Evolutionary conservation across 768 basidiomycete genomes (phyloP), one percentile per base, ranked within the genome.

Genomic region (Serpula lacrymans): DNA sequence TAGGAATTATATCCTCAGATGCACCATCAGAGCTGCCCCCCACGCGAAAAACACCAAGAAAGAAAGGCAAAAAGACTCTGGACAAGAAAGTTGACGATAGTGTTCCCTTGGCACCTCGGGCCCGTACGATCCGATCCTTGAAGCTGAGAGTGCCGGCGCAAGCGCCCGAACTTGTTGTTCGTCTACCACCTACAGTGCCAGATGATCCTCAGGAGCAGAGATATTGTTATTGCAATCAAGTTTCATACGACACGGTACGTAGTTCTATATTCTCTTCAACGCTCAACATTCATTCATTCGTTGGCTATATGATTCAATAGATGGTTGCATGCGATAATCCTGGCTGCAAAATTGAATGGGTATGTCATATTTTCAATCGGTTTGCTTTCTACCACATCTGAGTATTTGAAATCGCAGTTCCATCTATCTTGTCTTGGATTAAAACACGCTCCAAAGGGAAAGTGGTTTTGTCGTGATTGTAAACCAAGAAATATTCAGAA

Each of bases 261-360:
- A n/a, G 11, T 33, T 33, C 6, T 18, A 33, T 33, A 7, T 8
- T 33, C 8, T 6, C 14, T 33, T 6, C 31, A 33, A 6, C 20
- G n/a, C 31, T 42, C 22, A 11, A 14, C 28, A 13, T 43, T 45
- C 30, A 29, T 36, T n/a, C 11, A 30, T 26, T 34, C 20, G n/a
- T 27, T 34, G 13, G 37, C 10, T 32, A 6, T 32, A 30, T 6
- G 25, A 23, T 53, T 42, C 18, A 35, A 18, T 45, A 87, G 84
- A 92, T 95, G 91, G 82, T 95, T 46, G 91, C 71, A 12, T 95
- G 91, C 53, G 91, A 95, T 55, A 75, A 76, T 48, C 63, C 69
- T 30, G 65, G 70, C 12, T 95, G 91, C 58, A 67, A 74, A 48
- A 67, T 70, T 27, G 88, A 92, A 81, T 95, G 91, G 91, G 91